Evolutionary conservation across 306 rosid genomes (phyloP), one percentile per base, ranked within the genome.

Genomic region (Echinosophora koreensis): DNA sequence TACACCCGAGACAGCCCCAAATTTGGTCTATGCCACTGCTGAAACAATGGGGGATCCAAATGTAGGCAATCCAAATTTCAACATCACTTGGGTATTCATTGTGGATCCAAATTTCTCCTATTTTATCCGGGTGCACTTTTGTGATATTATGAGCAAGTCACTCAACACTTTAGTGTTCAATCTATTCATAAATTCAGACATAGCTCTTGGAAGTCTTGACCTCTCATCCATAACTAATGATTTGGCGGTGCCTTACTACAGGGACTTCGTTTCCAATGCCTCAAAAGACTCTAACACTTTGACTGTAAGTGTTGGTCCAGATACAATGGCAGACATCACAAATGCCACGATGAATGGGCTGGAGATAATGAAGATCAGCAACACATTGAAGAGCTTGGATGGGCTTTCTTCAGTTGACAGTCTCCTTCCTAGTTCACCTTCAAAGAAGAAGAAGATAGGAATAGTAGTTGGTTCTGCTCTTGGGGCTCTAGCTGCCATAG

Each of bases 231-330:
- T 78, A 41, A 84, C 91, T 10, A 81, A 81, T 58, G 88, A 72
- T 60, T 66, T 93, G 89, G 77, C 15, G 8, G 88, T 90, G 72
- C 91, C 98, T 39, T 81, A 85, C 63, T 93, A 69, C 76, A 86
- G 34, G 73, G 98, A 93, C 72, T 89, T 77, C 1, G 82, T 93
- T 71, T 76, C 97, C 66, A 86, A 88, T 78, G 77, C 85, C 39
- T 81, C 86, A 0, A 81, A 68, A 1, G 81, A 49, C 69, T 84
- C 88, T 7, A 30, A 50, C 74, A 90, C 85, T 38, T 84, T 93
- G 89, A 85, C 94, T 2, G 88, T 93, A 54, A 93, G 97, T 70
- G 93, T 90, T 42, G 96, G 97, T 54, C 97, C 94, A 6, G 96
- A 90, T 82, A 8, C 74, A n/a, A 13, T 59, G 83, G 90, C 94